Conservation (phyloP, 345 rosid genomes). For the Diplotaxis tenuifolia region DNA sequence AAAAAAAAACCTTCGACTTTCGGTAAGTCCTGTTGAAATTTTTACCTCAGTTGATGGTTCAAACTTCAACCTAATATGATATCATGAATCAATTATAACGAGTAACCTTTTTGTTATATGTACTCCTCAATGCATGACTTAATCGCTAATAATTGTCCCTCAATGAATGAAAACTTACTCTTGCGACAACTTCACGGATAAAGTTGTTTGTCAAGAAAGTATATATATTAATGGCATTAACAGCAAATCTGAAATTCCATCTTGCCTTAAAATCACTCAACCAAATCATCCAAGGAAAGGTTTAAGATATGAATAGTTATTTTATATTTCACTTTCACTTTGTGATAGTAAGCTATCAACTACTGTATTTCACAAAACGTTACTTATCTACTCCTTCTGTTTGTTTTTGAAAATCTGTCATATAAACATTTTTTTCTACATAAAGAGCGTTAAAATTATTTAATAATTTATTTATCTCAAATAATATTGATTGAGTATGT, state of each 20-base stretch:
- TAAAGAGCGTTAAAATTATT: no score
- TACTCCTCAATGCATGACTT: conserved; percentile 34
- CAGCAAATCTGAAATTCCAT: neutral
- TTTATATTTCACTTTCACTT: conserved; percentile 1
- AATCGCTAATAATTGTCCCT: conserved; percentile 22
- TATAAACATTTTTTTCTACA: no score
- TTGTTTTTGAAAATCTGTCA: no score
- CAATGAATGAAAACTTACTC: conserved; percentile 15
- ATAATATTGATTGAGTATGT: no score
- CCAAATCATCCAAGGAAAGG: neutral
- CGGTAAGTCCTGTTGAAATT: neutral
- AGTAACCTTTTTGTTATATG: conserved; percentile 21
- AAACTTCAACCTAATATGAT: neutral
- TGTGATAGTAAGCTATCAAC: neutral
- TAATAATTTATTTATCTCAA: no score
- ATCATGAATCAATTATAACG: conserved; percentile 10
- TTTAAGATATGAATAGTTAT: neutral
- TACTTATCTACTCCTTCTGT: no score
- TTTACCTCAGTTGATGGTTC: neutral
- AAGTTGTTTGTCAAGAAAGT: conserved; percentile 6
- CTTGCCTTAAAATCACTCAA: neutral
- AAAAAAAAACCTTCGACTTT: neutral
- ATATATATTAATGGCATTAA: neutral
- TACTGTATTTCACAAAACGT: neutral
- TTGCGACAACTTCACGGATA: conserved; percentile 32